These are phyloP conservation scores for Vigna reflexopilosa DNA, from an alignment of 306 rosid species.

Conservation along the genomic window DNA sequence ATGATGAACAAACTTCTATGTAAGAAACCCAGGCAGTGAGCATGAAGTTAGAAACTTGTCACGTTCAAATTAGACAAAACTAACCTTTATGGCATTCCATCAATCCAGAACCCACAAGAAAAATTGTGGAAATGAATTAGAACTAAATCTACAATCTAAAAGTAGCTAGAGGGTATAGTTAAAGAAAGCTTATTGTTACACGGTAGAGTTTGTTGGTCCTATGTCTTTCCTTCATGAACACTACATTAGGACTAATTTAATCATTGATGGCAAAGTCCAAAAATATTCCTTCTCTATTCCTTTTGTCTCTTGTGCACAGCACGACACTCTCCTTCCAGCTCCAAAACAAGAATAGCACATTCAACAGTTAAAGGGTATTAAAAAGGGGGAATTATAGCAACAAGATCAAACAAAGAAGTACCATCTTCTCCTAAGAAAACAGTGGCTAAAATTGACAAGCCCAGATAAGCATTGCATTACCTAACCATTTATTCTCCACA, in stretches of 20 bases:
- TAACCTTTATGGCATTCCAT: background rate
- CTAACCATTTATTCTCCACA: conserved; percentile 76
- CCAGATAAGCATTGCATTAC: conserved; percentile 76
- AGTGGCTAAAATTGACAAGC: conserved; percentile 55
- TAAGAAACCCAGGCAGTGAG: background rate
- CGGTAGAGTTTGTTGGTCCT: background rate
- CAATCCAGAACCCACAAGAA: background rate
- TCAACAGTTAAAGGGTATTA: conserved; percentile 41
- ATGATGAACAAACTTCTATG: background rate
- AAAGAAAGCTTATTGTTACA: conserved; percentile 13
- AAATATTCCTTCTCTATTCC: conserved; percentile 64
- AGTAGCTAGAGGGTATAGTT: conserved; percentile 13
- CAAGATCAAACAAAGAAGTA: conserved; percentile 47
- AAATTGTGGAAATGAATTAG: background rate
- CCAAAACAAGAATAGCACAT: conserved; percentile 32
- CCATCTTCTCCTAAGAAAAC: conserved; percentile 46
- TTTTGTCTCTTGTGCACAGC: conserved; percentile 63
- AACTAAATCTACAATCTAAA: conserved; percentile 5
- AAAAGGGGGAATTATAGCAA: conserved; percentile 38
- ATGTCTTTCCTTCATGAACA: conserved; percentile 40
- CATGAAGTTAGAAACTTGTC: background rate
- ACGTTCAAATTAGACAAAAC: background rate
- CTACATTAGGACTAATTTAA: conserved; percentile 44
- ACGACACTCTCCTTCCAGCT: conserved; percentile 48
- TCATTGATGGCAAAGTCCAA: conserved; percentile 57